Percentiles rank a stretch among this genome's conserved stretches.
Conservation (phyloP, 768 basidiomycete species). For the Mycena venus region DNA sequence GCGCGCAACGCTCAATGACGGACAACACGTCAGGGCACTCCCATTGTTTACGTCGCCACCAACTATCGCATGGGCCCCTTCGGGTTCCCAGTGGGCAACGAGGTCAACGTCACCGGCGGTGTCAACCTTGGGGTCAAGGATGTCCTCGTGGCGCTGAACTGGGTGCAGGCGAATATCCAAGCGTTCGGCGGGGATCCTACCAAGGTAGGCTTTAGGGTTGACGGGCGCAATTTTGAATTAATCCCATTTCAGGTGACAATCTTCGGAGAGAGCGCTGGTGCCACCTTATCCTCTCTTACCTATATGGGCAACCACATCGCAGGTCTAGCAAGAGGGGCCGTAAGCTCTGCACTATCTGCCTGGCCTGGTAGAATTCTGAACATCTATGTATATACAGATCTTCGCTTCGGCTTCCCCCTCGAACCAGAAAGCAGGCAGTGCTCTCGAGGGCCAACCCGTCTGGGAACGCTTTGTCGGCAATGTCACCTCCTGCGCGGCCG, state of each 20-base stretch:
- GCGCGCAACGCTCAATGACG: neutral
- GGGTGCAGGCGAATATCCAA: neutral
- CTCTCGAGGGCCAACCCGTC: neutral
- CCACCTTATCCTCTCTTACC: neutral
- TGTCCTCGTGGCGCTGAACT: neutral
- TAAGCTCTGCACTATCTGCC: too few species aligned
- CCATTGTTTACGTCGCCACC: neutral
- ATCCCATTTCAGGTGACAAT: neutral
- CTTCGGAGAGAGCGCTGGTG: neutral
- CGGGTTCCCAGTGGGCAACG: neutral
- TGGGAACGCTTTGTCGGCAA: neutral
- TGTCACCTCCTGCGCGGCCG: constrained; percentile 1
- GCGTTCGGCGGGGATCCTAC: neutral
- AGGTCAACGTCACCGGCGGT: neutral
- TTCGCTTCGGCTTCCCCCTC: neutral
- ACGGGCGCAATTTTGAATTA: neutral
- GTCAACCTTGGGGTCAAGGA: neutral
- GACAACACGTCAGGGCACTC: neutral
- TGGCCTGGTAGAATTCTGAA: too few species aligned
- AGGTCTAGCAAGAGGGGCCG: constrained; percentile 4
- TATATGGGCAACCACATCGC: neutral
- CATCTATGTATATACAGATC: neutral
- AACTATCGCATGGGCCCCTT: neutral
- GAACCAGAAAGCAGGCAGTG: neutral
- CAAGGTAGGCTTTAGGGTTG: neutral